Evolutionary conservation across 148 eudicot genomes (phyloP).

Genomic region (Cornus suecica): DNA sequence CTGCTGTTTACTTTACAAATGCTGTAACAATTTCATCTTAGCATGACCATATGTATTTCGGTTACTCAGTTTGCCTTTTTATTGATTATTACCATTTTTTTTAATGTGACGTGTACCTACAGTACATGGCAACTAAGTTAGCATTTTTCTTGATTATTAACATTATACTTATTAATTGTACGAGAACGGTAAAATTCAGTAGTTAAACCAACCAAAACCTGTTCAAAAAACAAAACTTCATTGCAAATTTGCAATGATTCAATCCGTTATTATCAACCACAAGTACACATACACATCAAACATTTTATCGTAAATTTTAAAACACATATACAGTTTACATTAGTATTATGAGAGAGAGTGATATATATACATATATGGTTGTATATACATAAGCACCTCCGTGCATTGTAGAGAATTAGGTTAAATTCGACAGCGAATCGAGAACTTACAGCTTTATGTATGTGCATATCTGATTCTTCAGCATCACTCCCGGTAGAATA

Average conservation of each 20-base stretch:
- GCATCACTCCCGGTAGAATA: conserved; percentile 94
- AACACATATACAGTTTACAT: not conserved
- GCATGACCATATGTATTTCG: no score
- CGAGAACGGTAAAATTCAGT: no score
- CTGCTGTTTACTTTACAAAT: not conserved
- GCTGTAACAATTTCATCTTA: not conserved
- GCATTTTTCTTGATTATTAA: no score
- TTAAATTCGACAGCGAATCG: no score
- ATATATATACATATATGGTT: no score
- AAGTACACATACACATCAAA: not conserved
- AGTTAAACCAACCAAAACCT: no score
- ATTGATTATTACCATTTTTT: no score
- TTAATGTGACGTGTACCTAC: no score
- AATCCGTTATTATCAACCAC: not conserved
- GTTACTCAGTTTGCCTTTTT: not conserved
- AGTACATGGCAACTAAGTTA: no score
- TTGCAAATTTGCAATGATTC: not conserved
- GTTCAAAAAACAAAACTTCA: no score
- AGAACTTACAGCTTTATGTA: conserved; percentile 82
- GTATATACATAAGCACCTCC: not conserved
- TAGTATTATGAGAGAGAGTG: not conserved
- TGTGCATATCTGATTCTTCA: conserved; percentile 82
- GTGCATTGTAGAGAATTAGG: not conserved
- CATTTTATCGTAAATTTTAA: not conserved
- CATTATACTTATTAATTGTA: no score